Base-by-base conservation (phyloP, 495 filamentous ascomycete species). In the Aspergillus sclerotioniger region DNA sequence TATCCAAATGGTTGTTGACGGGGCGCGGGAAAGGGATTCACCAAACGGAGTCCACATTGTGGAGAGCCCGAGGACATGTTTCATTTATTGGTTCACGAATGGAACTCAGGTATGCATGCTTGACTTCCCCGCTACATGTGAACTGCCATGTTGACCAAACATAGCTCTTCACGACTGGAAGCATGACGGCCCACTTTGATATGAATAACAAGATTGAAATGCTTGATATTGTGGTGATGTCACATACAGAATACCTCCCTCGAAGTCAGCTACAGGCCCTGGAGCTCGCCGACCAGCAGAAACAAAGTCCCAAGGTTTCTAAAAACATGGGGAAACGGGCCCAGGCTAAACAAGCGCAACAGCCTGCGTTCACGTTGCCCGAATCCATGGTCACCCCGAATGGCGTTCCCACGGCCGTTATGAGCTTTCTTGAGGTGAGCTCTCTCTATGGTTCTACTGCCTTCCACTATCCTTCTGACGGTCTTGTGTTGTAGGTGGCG, bases 1-100 rank as follows among this genome's bases (percentile, higher is more conserved):
- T 19, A 89, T 96, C 50, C 90, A 94, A 66, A 81, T 96, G 76
- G 79, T 89, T 16, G 75, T 91, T 50, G 82, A 84, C 60, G 71
- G 65, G 13, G 67, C 77, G 21, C 76, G 72, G 46, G 87, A 92
- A 57, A 78, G 73, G 19, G 72, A 82, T 28, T 62, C 84, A 45
- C 73, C 79, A 3, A 81, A 83, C 51, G 86, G 87, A 47, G 82
- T 81, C 41, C 84, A 89, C 57, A 80, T 82, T 57, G 81, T 90
- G 28, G 84, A 88, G 56, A 82, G 84, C 56, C 61, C 55, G 15
- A 86, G 79, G 58, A 81, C 84, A 21, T 89, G 78, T 57, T 81
- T 90, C 44, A 80, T 87, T 16, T 90, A 90, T 61, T 90, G 86
- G 86, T 90, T 88, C 57, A 80, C 84, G 12, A 84, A 85, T 62